Evolutionary conservation across 345 rosid genomes (phyloP).

Genomic region (Linum usitatissimum): DNA sequence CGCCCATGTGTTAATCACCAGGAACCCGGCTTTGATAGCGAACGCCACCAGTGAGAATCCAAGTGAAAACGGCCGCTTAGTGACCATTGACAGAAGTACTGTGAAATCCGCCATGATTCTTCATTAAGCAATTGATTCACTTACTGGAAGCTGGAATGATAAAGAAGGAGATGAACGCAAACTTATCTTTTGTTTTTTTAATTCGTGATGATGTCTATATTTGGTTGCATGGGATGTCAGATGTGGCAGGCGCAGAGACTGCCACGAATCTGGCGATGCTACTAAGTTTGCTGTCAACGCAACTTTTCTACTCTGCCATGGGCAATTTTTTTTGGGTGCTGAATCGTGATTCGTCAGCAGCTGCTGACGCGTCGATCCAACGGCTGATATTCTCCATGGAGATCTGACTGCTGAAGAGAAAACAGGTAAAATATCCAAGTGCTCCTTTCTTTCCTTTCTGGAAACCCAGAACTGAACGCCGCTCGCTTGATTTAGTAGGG

Average conservation of each 20-base stretch:
- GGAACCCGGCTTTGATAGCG: slow-evolving; percentile 31
- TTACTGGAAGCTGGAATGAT: neutral
- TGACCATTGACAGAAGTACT: slow-evolving; percentile 18
- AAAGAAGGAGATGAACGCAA: neutral
- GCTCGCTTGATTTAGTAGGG: no score
- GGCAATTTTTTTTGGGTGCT: no score
- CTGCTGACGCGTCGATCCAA: no score
- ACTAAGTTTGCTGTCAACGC: no score
- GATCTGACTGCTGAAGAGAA: no score
- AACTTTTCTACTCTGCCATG: no score
- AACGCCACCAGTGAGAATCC: slow-evolving; percentile 29
- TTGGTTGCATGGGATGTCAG: neutral
- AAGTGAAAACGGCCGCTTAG: slow-evolving; percentile 34
- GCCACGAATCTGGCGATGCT: neutral
- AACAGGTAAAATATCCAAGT: no score
- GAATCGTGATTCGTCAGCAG: no score
- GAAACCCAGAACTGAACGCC: no score
- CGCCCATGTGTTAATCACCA: slow-evolving; percentile 36
- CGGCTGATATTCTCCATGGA: no score
- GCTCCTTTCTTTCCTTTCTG: no score
- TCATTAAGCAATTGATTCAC: neutral
- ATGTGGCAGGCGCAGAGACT: neutral
- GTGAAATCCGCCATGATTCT: slow-evolving; percentile 21
- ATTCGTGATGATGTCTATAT: no score
- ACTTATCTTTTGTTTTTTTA: neutral